Percentiles rank a stretch among this genome's conserved stretches.
phyloP scores from a whole-genome alignment of 768 basidiomycete genomes.

The Calocybe gangraenosa region DNA sequence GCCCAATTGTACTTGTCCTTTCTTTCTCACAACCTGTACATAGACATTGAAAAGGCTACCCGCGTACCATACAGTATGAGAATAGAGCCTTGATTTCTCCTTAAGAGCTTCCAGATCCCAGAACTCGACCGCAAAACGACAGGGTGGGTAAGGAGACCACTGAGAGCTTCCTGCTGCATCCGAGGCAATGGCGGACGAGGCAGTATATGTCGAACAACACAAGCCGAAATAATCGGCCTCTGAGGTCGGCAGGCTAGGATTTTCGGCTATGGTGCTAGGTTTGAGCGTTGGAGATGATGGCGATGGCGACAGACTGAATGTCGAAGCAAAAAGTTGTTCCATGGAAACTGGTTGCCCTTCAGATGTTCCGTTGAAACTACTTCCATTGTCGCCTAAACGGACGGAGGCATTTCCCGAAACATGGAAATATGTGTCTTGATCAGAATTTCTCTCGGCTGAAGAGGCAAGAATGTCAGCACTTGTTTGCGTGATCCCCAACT shows the following conservation, averaged over 20 bases:
- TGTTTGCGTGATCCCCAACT: conserved; percentile 59
- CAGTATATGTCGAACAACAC: conserved; percentile 38
- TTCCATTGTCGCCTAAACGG: conserved; percentile 69
- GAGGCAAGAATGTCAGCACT: conserved; percentile 46
- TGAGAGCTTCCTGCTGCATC: conserved; percentile 42
- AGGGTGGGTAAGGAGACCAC: conserved; percentile 77
- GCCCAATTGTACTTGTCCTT: conserved; percentile 69
- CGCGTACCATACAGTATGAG: conserved; percentile 86
- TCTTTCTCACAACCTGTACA: conserved; percentile 84
- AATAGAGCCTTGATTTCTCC: conserved; percentile 82
- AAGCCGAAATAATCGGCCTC: conserved; percentile 68
- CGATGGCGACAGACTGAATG: conserved; percentile 18
- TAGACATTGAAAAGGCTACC: conserved; percentile 88
- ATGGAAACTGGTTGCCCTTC: conserved; percentile 42
- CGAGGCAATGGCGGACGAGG: conserved; percentile 34
- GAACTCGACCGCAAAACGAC: conserved; percentile 85
- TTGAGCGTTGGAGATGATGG: conserved; percentile 21
- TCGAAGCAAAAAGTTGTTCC: conserved; percentile 62
- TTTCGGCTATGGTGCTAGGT: conserved; percentile 22
- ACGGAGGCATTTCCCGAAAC: conserved; percentile 66
- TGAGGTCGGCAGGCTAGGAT: conserved; percentile 23
- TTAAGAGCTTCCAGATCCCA: conserved; percentile 80
- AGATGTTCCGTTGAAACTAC: conserved; percentile 33
- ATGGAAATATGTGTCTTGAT: conserved; percentile 50
- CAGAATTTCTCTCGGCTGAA: conserved; percentile 13